Evolutionary conservation across 768 basidiomycete species (phyloP), one percentile per base, ranked within the genome.

Genomic region (Leucocoprinus leucothites): DNA sequence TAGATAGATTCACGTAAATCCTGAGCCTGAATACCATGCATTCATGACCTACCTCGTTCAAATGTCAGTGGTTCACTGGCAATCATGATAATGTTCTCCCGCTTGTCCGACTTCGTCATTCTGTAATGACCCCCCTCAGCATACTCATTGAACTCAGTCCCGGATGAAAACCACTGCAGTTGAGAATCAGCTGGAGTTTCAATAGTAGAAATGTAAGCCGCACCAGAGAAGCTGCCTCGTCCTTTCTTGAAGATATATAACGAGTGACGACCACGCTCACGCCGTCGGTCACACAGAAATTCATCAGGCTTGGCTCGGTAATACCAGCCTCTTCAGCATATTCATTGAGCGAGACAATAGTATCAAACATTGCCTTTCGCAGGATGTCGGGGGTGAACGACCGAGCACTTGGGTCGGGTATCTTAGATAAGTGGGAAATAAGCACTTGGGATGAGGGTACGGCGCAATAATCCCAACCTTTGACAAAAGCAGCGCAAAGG

Each of bases 231-330:
- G 96, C 95, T 2, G 95, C 95, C 69, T 97, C 94, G 57, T 95
- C 91, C 8, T 84, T 85, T 51, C 86, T 82, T 0, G 94, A 96
- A 0, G 93, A 94, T 48, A 99, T 92, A 69, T 99, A 98, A 46
- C 97, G 82, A 9, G 95, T 96, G 7, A 89, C 96, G 21, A 99
- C 82, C 4, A 99, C 91, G 55, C 89, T 91, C 63, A 91, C 84
- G 6, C 97, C 97, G 66, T 99, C 97, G 3, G 94, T 95, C 26
- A 98, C 88, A 62, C 93, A 95, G 66, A 96, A 99, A 67, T 98
- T 98, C 86, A 94, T 81, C 51, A 95, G 71, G 63, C 89, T 91
- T 13, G 94, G 95, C 84, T 94, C 91, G 9, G 75, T 84, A 51
- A 91, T 81, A 21, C 80, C 82, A 47, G 81, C 85, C 58, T 86